Evolutionary conservation across 306 rosid species (phyloP).

Genomic region (Gynostemma pentaphyllum): DNA sequence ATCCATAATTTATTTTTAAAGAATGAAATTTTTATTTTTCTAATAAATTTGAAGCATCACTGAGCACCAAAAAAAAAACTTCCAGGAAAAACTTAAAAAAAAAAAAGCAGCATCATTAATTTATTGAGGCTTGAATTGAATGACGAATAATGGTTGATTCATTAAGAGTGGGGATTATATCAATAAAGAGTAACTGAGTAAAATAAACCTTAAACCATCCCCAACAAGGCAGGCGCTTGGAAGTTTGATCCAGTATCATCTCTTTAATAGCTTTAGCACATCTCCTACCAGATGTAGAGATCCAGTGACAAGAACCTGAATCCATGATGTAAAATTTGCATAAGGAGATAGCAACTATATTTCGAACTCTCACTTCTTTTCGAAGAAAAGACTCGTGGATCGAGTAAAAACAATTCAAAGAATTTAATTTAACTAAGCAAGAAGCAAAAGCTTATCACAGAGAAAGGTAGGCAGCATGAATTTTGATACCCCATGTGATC

Average conservation of each 20-base stretch:
- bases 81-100: neutral
- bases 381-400: neutral
- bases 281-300: slow-evolving; percentile 64
- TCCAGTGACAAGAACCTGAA: slow-evolving; percentile 76
- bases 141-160: neutral
- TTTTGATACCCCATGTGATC: neutral
- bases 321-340: neutral
- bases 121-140: neutral
- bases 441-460: neutral
- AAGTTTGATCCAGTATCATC: slow-evolving; percentile 17
- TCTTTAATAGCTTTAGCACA: slow-evolving; percentile 32
- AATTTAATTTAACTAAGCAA: neutral
- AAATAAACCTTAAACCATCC: neutral
- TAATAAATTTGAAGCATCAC: neutral
- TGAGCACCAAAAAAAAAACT: neutral
- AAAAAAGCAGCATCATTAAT: neutral
- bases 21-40: neutral
- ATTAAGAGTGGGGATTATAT: too few relatives aligned
- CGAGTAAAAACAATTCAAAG: neutral
- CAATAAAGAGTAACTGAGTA: neutral
- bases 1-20: neutral
- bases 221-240: neutral
- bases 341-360: neutral
- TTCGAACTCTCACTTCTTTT: neutral
- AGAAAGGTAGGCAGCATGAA: neutral